Evolutionary conservation across 768 basidiomycete genomes (phyloP).

Genomic region (Suillus alpinus): DNA sequence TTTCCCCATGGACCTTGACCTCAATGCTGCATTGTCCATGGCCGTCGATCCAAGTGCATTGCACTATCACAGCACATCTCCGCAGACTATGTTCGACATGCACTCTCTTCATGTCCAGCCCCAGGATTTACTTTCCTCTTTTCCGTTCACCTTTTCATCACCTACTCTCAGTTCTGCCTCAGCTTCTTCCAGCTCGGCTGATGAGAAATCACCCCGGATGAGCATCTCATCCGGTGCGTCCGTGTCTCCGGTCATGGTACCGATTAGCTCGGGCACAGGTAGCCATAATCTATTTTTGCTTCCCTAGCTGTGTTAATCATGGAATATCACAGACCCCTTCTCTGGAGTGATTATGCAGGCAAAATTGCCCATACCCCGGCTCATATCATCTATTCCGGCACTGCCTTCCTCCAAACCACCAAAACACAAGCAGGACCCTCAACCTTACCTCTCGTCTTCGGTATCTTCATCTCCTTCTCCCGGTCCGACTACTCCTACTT

Average conservation of each 20-base stretch:
- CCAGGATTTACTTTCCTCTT: constrained; percentile 29
- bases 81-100: constrained; percentile 18
- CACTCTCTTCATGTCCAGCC: constrained; percentile 22
- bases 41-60: constrained; percentile 64
- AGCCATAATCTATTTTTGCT: background rate
- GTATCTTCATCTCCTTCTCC: constrained; percentile 43
- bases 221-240: constrained; percentile 34
- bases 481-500: constrained; percentile 24
- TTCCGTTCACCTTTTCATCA: constrained; percentile 43
- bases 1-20: constrained; percentile 59
- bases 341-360: constrained; percentile 17
- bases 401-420: constrained; percentile 35
- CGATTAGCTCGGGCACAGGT: constrained; percentile 17
- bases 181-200: constrained; percentile 21
- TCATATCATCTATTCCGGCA: constrained; percentile 45
- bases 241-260: constrained; percentile 47
- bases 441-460: constrained; percentile 24
- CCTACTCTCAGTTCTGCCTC: constrained; percentile 32
- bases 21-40: constrained; percentile 41
- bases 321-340: background rate
- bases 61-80: constrained; percentile 39
- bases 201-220: constrained; percentile 22
- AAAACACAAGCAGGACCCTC: constrained; percentile 7
- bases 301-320: background rate
- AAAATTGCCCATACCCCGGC: constrained; percentile 51